These are phyloP conservation scores for Dryadomyces sulphureus DNA, from an alignment of 2,329 filamentous ascomycete genomes.

Conservation along the genomic window DNA sequence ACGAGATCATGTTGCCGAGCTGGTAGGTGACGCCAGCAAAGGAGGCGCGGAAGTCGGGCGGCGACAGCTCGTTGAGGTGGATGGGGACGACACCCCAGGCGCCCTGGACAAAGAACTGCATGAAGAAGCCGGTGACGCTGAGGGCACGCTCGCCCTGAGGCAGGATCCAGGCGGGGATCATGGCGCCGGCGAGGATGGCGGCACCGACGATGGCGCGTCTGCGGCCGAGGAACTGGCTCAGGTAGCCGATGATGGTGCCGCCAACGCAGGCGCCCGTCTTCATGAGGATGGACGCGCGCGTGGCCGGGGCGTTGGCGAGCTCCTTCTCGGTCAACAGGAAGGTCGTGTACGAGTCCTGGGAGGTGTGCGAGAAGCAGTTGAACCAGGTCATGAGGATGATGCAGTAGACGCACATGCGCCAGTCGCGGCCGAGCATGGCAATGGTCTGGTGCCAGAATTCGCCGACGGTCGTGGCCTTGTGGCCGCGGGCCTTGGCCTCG, in stretches of 20 bases:
- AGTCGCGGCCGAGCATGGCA: slow-evolving; percentile 5
- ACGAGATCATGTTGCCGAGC: slow-evolving; percentile 60
- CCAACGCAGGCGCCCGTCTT: slow-evolving; percentile 57
- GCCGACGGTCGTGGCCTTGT: slow-evolving; percentile 1
- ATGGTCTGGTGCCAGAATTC: slow-evolving; percentile 5
- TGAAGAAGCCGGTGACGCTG: slow-evolving; percentile 71
- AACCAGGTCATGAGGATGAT: slow-evolving; percentile 82
- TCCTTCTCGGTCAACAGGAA: slow-evolving; percentile 27
- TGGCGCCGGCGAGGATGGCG: slow-evolving; percentile 53
- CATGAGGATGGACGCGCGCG: slow-evolving; percentile 54
- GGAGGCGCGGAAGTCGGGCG: slow-evolving; percentile 52
- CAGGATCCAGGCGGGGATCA: slow-evolving; percentile 73
- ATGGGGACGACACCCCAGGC: slow-evolving; percentile 57
- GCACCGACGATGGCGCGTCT: slow-evolving; percentile 52
- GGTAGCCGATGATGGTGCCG: slow-evolving; percentile 52
- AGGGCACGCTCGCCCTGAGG: slow-evolving; percentile 34
- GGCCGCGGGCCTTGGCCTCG: slow-evolving; percentile 33
- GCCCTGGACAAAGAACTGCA: slow-evolving; percentile 54
- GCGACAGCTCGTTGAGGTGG: slow-evolving; percentile 60
- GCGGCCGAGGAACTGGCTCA: slow-evolving; percentile 53
- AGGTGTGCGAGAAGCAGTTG: slow-evolving; percentile 56
- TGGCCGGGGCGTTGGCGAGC: slow-evolving; percentile 1
- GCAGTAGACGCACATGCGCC: slow-evolving; percentile 41
- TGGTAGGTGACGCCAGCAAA: slow-evolving; percentile 62
- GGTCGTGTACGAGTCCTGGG: slow-evolving; percentile 33